Conservation (phyloP, 169 alveolate species). For the Babesia ovis region DNA sequence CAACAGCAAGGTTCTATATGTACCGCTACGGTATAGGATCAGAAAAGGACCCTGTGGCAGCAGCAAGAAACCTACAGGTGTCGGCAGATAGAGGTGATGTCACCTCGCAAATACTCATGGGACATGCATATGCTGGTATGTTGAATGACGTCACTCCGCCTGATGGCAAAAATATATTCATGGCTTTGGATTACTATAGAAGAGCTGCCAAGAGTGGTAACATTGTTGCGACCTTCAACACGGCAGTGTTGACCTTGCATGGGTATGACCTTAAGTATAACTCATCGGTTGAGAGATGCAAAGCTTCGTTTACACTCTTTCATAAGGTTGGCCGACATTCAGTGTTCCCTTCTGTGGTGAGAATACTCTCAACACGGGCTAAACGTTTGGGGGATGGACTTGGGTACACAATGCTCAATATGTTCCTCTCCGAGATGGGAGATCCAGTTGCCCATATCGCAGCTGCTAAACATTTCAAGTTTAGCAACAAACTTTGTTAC, state of each 20-base stretch:
- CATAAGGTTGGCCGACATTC: constrained; percentile 70
- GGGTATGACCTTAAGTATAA: constrained; percentile 76
- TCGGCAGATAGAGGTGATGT: constrained; percentile 85
- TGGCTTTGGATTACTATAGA: constrained; percentile 79
- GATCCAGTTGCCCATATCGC: constrained; percentile 81
- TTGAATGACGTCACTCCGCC: constrained; percentile 78
- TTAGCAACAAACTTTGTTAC: constrained; percentile 41
- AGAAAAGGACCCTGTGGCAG: constrained; percentile 72
- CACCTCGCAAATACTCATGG: constrained; percentile 81
- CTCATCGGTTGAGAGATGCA: constrained; percentile 72
- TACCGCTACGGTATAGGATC: constrained; percentile 79
- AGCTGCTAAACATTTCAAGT: constrained; percentile 79
- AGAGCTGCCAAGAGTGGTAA: constrained; percentile 82
- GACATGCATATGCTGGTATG: constrained; percentile 85
- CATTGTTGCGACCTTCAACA: constrained; percentile 79
- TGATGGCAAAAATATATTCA: constrained; percentile 80
- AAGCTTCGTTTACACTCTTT: constrained; percentile 67
- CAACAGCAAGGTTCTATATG: constrained; percentile 72
- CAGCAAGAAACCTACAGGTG: constrained; percentile 77
- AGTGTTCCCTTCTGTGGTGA: constrained; percentile 48
- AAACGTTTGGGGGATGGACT: constrained; percentile 70
- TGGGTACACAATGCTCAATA: constrained; percentile 77
- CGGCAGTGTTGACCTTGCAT: constrained; percentile 81
- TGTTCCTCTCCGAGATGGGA: constrained; percentile 85
- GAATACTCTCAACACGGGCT: constrained; percentile 57